phyloP scores from a whole-genome alignment of 441 rosid genomes.

The Corymbia citriodora region DNA sequence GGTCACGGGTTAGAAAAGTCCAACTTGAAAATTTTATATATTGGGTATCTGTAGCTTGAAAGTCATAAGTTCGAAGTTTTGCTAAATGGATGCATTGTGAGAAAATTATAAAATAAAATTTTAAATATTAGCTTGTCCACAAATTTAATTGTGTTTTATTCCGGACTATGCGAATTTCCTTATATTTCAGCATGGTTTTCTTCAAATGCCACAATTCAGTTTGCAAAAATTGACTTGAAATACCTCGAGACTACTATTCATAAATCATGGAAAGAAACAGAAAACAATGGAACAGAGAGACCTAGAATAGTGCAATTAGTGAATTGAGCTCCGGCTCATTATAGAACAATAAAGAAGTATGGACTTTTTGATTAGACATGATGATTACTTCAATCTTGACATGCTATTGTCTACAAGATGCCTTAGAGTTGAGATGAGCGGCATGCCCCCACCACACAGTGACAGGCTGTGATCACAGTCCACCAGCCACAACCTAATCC shows the following conservation, averaged over 20 bases:
- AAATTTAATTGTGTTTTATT: neutral
- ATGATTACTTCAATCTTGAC: neutral
- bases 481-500: neutral
- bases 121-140: neutral
- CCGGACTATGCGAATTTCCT: neutral
- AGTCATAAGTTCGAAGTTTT: neutral
- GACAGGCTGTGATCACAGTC: neutral
- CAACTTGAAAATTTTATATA: neutral
- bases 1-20: neutral
- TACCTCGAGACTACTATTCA: neutral
- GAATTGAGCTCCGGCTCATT: neutral
- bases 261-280: neutral
- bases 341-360: neutral
- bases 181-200: neutral
- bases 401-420: neutral
- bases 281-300: neutral
- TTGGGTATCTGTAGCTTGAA: neutral
- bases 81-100: neutral
- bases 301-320: neutral
- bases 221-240: neutral
- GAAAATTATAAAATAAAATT: neutral
- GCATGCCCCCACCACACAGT: neutral
- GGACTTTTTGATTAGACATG: neutral
- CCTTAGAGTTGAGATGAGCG: neutral
- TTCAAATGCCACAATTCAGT: neutral